Base-by-base conservation (phyloP, 352 stramenopile genomes). In the Thalassiosira oceanica region DNA sequence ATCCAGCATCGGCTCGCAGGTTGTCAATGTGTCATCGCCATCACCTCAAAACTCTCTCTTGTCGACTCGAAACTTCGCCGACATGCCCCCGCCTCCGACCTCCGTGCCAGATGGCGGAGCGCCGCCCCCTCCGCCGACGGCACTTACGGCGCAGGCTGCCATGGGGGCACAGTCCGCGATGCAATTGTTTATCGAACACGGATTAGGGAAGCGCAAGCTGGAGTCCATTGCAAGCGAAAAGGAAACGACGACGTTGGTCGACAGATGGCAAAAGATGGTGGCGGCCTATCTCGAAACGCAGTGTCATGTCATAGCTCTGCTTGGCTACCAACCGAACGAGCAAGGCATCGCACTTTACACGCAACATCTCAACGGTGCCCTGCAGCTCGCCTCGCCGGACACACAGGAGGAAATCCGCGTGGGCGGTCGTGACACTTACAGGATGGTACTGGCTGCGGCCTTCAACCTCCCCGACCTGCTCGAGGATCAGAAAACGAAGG, bases 201-300 rank as follows among this genome's bases (percentile, higher is more conserved):
- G 84, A 13, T 36, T 91, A 18, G 69, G 75, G 8, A 69, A 76
- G 46, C 61, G 75, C 35, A 74, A 75, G 13, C 51, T 91, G 2
- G 6, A 78, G 35, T 20, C 58, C 2, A 79, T 91, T 49, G 43
- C 75, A 8, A 36, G 61, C n/a, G 55, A 83, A 10, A 45, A 27
- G 1, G 8, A 56, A 28, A 35, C 29, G 24, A 66, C 31, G 23
- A 48, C 77, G 2, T 41, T 86, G 8, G 49, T 85, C n/a, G 15
- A 68, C 0, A 74, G 80, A 57, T 91, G 84, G 84, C 84, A 91
- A 69, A 79, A 64, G 44, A 89, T 89, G 77, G 85, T 91, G 54
- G 61, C 85, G 54, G 68, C 82, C 23, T 89, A 82, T 55, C 55
- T 89, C 8, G 70, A 77, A 37, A 66, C 73, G 0, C 84, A 91